phyloP scores from a whole-genome alignment of 2,329 filamentous ascomycete species.

The Knufia fluminis region DNA sequence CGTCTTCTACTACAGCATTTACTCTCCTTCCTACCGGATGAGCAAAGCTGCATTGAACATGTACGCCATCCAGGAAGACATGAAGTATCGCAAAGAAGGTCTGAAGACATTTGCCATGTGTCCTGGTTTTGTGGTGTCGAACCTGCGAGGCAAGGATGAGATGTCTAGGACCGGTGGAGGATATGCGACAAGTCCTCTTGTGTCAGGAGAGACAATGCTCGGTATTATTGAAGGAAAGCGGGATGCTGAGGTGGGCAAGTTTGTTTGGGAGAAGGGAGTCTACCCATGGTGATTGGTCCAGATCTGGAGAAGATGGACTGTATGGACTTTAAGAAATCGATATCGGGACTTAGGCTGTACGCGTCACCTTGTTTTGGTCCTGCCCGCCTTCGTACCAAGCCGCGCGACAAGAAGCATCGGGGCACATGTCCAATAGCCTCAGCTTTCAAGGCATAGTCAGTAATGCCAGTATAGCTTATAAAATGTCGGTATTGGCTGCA shows the following conservation, averaged over 20 bases:
- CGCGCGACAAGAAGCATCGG: too few species aligned
- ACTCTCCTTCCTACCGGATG: slow-evolving; percentile 25
- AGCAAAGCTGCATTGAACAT: slow-evolving; percentile 38
- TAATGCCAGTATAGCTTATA: too few species aligned
- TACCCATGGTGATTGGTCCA: slow-evolving; percentile 19
- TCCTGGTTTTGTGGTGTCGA: slow-evolving; percentile 41
- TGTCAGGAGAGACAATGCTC: slow-evolving; percentile 33
- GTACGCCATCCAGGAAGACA: slow-evolving; percentile 41
- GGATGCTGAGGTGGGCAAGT: slow-evolving; percentile 32
- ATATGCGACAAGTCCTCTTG: slow-evolving; percentile 24
- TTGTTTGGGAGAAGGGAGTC: slow-evolving; percentile 13
- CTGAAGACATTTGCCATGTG: slow-evolving; percentile 42
- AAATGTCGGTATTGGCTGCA: too few species aligned
- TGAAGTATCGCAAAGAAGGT: slow-evolving; percentile 32
- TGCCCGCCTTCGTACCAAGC: too few species aligned
- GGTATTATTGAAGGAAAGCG: slow-evolving; percentile 34
- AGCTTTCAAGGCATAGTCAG: too few species aligned
- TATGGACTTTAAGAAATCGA: too few species aligned
- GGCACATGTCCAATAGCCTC: background rate
- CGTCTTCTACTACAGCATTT: background rate
- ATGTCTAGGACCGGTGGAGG: slow-evolving; percentile 25
- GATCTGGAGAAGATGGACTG: background rate
- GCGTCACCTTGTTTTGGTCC: background rate
- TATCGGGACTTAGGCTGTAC: background rate
- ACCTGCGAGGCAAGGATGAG: slow-evolving; percentile 29